Base-by-base conservation (phyloP, 192 early-diverging fungal species). In the Rhizophlyctis rosea region DNA sequence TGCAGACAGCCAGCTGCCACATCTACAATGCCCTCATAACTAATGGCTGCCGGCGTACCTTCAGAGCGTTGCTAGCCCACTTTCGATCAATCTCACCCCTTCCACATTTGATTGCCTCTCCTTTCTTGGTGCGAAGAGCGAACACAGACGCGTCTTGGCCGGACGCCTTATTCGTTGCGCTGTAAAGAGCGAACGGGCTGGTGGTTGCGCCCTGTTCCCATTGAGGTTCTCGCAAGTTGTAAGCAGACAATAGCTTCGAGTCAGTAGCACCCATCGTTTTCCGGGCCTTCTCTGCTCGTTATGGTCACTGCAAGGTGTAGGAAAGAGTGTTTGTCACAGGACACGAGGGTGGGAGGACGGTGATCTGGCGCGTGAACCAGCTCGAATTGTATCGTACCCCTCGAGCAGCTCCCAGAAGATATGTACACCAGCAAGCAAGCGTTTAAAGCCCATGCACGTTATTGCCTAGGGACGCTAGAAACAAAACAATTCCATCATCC, bases 191-290 rank as follows among this genome's bases (percentile, higher is more conserved):
- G 54, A 65, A 65, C 13, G 63, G n/a, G 27, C 52, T 54, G 1
- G 23, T 55, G 3, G 1, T 16, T n/a, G 63, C 34, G 5, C 21
- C 34, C 18, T 34, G 24, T 3, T 24, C 51, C 62, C 62, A 64
- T 18, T 31, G 34, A 11, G 62, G 35, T 54, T 54, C 52, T 1
- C 54, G 47, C 31, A 64, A 7, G 18, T 24, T 54, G 34, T 54
- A 66, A n/a, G 28, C 55, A 13, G 64, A 58, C 11, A 34, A n/a
- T 4, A 56, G 39, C 24, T 60, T 66, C 29, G 36, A 29, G 4
- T 66, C 57, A n/a, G 55, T 34, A 51, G 47, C 54, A 3, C 54
- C 55, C 54, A 50, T 54, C n/a, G n/a, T n/a, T n/a, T n/a, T n/a
- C n/a, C n/a, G n/a, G n/a, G n/a, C n/a, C n/a, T n/a, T n/a, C n/a